A percentile compares a stretch with the other conserved stretches of the same genome.
Conservation (phyloP, 2,329 filamentous ascomycete species). For the Colletotrichum trifolii region DNA sequence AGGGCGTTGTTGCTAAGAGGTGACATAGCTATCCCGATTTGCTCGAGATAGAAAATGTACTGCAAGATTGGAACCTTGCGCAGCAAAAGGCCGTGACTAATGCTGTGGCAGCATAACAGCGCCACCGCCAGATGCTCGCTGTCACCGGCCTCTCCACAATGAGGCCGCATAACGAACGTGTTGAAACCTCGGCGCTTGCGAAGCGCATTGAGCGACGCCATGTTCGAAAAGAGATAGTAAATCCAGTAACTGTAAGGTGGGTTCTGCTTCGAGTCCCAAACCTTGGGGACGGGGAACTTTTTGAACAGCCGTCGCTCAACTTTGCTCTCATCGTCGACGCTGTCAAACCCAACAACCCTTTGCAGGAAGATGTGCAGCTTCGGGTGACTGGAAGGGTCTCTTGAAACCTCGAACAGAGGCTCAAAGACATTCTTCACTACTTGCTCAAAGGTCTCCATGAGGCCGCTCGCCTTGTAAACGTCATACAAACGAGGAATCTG, state of each 20-base stretch:
- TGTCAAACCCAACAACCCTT: slow-evolving; percentile 95
- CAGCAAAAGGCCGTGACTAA: slow-evolving; percentile 91
- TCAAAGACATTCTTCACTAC: slow-evolving; percentile 92
- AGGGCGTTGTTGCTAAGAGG: slow-evolving; percentile 97
- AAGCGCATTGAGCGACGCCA: slow-evolving; percentile 91
- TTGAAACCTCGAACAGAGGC: slow-evolving; percentile 93
- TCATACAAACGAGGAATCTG: slow-evolving; percentile 95
- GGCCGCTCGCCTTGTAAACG: slow-evolving; percentile 88
- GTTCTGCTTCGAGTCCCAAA: slow-evolving; percentile 93
- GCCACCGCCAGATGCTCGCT: slow-evolving; percentile 95
- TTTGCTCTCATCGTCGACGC: slow-evolving; percentile 98
- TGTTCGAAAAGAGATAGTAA: slow-evolving; percentile 96
- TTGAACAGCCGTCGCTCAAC: slow-evolving; percentile 92
- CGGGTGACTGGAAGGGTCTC: slow-evolving; percentile 84
- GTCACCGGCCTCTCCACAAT: slow-evolving; percentile 96
- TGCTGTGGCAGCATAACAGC: slow-evolving; percentile 92
- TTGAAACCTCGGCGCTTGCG: slow-evolving; percentile 93
- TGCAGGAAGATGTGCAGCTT: slow-evolving; percentile 96
- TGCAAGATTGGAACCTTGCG: slow-evolving; percentile 95
- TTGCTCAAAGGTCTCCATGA: slow-evolving; percentile 91
- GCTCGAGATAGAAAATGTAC: slow-evolving; percentile 97
- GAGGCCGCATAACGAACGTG: slow-evolving; percentile 90
- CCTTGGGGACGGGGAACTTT: slow-evolving; percentile 91
- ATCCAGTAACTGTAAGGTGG: slow-evolving; percentile 99
- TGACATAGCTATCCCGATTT: slow-evolving; percentile 99